These are phyloP conservation scores for Dactylellina haptotyla DNA, from an alignment of 2,329 filamentous ascomycete genomes.

Conservation along the genomic window DNA sequence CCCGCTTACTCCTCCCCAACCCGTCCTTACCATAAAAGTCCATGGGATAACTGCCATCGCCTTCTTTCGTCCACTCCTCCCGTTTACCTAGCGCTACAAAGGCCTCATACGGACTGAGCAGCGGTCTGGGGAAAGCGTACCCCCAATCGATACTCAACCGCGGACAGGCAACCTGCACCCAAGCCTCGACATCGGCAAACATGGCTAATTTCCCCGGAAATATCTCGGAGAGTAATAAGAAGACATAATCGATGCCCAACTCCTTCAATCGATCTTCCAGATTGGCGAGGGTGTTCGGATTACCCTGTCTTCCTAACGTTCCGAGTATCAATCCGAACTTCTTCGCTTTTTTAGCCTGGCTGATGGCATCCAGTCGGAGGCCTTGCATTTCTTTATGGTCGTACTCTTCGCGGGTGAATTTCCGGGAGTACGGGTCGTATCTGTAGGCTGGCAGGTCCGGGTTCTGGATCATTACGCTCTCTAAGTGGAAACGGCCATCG, in stretches of 20 bases:
- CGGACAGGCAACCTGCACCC: slow-evolving; percentile 99
- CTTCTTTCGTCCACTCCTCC: slow-evolving; percentile 73
- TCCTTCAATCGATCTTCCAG: slow-evolving; percentile 81
- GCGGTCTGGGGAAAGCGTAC: slow-evolving; percentile 87
- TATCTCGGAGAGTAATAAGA: slow-evolving; percentile 90
- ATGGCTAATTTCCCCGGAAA: slow-evolving; percentile 94
- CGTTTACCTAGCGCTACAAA: slow-evolving; percentile 84
- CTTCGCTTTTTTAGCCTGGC: slow-evolving; percentile 76
- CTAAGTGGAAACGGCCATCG: slow-evolving; percentile 93
- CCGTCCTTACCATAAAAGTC: slow-evolving; percentile 97
- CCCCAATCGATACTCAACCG: slow-evolving; percentile 98
- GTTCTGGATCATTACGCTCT: slow-evolving; percentile 99
- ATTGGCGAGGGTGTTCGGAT: slow-evolving; percentile 87
- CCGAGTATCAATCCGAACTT: slow-evolving; percentile 97
- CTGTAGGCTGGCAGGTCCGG: slow-evolving; percentile 88
- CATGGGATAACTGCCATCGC: slow-evolving; percentile 85
- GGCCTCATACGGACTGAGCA: slow-evolving; percentile 95
- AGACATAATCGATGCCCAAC: slow-evolving; percentile 81
- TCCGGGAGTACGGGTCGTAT: slow-evolving; percentile 95
- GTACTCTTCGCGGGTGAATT: slow-evolving; percentile 89
- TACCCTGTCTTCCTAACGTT: slow-evolving; percentile 90
- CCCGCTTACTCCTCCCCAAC: slow-evolving; percentile 77
- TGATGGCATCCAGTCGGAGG: slow-evolving; percentile 79
- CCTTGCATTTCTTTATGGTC: slow-evolving; percentile 90
- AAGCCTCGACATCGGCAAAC: slow-evolving; percentile 94